phyloP scores from a whole-genome alignment of 805 yeast genomes.

The Schizosaccharomyces japonicus region DNA sequence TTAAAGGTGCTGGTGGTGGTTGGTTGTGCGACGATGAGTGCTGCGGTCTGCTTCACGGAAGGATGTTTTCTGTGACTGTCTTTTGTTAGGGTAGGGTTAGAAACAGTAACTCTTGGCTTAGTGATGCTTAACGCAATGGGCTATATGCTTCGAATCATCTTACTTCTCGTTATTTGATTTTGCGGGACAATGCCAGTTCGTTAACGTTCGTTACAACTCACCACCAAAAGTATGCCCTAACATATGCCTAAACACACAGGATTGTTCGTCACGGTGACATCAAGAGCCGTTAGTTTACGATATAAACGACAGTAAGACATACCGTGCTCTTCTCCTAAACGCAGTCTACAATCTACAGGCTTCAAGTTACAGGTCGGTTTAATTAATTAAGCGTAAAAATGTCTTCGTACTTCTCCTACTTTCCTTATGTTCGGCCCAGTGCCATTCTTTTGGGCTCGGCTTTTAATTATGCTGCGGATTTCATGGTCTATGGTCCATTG shows the following conservation, averaged over 20 bases:
- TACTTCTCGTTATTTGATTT: too few species aligned
- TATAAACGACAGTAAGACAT: neutral
- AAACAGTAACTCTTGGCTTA: too few species aligned
- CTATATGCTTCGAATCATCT: too few species aligned
- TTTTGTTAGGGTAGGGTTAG: neutral
- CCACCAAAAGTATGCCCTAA: too few species aligned
- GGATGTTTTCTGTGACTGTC: slow-evolving; percentile 3
- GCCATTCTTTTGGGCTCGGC: slow-evolving; percentile 18
- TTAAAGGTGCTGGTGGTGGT: slow-evolving; percentile 1
- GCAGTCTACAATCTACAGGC: too few species aligned
- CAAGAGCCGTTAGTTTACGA: neutral
- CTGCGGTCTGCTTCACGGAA: too few species aligned
- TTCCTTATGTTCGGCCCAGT: slow-evolving; percentile 7
- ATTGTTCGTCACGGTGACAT: too few species aligned
- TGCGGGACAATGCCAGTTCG: too few species aligned
- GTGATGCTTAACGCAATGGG: neutral
- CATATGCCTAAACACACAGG: too few species aligned
- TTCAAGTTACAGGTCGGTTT: neutral
- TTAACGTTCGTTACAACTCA: too few species aligned
- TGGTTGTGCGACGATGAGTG: neutral
- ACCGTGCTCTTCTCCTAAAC: neutral
- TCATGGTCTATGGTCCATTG: slow-evolving; percentile 16
- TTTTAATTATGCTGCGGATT: slow-evolving; percentile 15
- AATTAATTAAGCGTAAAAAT: neutral
- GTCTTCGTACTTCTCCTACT: neutral